These are phyloP conservation scores for Alternaria metachromatica DNA, from an alignment of 2,329 filamentous ascomycete genomes.

Conservation along the genomic window DNA sequence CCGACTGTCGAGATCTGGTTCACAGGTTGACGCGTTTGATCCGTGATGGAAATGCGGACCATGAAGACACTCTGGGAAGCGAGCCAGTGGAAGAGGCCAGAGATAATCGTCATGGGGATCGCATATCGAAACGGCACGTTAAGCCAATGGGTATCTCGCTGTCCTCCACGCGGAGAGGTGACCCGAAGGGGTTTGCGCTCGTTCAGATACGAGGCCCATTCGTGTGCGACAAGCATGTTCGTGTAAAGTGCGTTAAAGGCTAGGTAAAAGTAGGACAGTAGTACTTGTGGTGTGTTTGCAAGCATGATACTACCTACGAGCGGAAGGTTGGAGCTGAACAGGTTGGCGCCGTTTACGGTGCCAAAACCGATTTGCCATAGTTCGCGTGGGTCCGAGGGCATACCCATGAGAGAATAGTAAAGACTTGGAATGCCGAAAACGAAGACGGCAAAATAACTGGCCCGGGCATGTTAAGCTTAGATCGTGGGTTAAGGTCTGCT, in stretches of 20 bases:
- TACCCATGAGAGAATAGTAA: not conserved
- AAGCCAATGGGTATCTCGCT: constrained; percentile 53
- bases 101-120: constrained; percentile 44
- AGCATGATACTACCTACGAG: constrained; percentile 39
- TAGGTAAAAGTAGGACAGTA: constrained; percentile 57
- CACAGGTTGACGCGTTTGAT: not conserved
- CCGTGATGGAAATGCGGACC: constrained; percentile 17
- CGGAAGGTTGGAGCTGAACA: constrained; percentile 6
- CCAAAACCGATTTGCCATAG: constrained; percentile 20
- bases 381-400: constrained; percentile 7
- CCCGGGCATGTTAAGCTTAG: not conserved
- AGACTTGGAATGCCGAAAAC: constrained; percentile 4
- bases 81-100: constrained; percentile 52
- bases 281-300: constrained; percentile 56
- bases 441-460: not conserved
- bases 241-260: constrained; percentile 57
- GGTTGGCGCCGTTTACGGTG: constrained; percentile 16
- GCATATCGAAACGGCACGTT: constrained; percentile 50
- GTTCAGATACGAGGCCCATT: constrained; percentile 54
- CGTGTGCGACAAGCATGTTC: constrained; percentile 54
- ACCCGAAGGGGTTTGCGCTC: constrained; percentile 48
- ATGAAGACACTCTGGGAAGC: constrained; percentile 54
- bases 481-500: rapidly evolving
- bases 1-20: not conserved
- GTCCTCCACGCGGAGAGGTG: constrained; percentile 42